phyloP scores from a whole-genome alignment of 31 red algal species.

The Endocladia muricata region DNA sequence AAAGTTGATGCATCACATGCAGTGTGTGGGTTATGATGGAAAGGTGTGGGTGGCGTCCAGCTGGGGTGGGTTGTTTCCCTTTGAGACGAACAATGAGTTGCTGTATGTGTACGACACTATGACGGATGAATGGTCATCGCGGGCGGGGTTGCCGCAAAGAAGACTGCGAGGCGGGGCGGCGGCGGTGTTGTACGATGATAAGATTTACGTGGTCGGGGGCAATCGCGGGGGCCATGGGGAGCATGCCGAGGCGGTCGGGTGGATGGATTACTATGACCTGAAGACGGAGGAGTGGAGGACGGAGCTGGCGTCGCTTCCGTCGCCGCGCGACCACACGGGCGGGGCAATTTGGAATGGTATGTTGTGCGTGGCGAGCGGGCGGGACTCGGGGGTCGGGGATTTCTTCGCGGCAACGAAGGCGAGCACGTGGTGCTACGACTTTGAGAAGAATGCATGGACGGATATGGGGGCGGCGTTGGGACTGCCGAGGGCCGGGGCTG shows the following conservation, averaged over 20 bases:
- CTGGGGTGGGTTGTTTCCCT: conserved; percentile 19
- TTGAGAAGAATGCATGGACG: conserved; percentile 26
- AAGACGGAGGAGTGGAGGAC: conserved; percentile 16
- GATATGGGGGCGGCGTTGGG: conserved; percentile 47
- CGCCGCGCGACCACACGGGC: conserved; percentile 54
- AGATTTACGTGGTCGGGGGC: conserved; percentile 58
- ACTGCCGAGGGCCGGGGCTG: conserved; percentile 13
- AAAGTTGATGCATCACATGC: conserved; percentile 58
- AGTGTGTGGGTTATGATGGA: conserved; percentile 24
- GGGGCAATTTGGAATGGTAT: conserved; percentile 41
- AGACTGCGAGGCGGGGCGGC: conserved; percentile 40
- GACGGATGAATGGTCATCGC: conserved; percentile 32
- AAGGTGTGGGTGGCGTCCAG: conserved; percentile 14
- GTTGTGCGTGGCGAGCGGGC: conserved; percentile 52
- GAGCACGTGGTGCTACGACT: conserved; percentile 32
- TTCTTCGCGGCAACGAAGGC: conserved; percentile 18
- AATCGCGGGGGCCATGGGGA: conserved; percentile 63
- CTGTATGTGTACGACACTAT: conserved; percentile 33
- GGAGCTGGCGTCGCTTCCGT: conserved; percentile 28
- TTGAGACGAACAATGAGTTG: neutral
- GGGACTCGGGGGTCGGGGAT: conserved; percentile 28
- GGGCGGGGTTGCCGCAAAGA: conserved; percentile 17
- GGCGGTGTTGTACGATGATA: conserved; percentile 23
- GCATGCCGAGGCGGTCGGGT: conserved; percentile 23
- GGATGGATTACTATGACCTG: conserved; percentile 53